These are phyloP conservation scores for Acmispon strigosus DNA, from an alignment of 306 rosid species.

Conservation along the genomic window DNA sequence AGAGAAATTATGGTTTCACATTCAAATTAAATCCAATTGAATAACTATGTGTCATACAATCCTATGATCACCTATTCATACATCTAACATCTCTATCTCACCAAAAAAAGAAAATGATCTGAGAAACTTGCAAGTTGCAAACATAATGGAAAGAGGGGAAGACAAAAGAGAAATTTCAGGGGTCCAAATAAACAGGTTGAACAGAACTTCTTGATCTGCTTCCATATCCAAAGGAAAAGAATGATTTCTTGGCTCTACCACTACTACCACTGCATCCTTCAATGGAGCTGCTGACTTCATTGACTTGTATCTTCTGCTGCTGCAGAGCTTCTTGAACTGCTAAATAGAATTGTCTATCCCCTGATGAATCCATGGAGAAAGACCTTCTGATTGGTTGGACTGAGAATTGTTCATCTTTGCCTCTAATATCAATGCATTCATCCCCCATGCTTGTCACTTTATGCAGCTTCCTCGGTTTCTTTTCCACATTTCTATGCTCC, in stretches of 20 bases:
- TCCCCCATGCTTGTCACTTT: conserved; percentile 84
- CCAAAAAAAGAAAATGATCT: conserved; percentile 4
- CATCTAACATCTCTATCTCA: conserved; percentile 35
- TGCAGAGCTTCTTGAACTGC: conserved; percentile 70
- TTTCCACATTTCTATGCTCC: conserved; percentile 25
- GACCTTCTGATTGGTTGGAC: conserved; percentile 89
- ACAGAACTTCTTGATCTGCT: conserved; percentile 67
- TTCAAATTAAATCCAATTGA: conserved; percentile 31
- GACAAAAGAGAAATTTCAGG: conserved; percentile 14
- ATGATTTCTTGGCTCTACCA: conserved; percentile 56
- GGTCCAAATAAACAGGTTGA: conserved; percentile 56
- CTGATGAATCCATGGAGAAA: conserved; percentile 85
- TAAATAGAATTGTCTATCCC: conserved; percentile 64
- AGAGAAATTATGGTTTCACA: conserved; percentile 9
- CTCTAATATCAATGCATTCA: conserved; percentile 74
- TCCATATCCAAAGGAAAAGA: conserved; percentile 79
- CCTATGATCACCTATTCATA: conserved; percentile 44
- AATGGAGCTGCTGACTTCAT: conserved; percentile 35
- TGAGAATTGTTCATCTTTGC: conserved; percentile 65
- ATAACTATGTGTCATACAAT: conserved; percentile 41
- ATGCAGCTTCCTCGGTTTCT: conserved; percentile 43
- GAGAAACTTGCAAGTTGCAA: conserved; percentile 24
- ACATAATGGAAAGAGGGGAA: background rate
- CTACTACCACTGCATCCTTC: conserved; percentile 54
- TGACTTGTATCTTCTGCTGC: conserved; percentile 35